Conservation (phyloP, 495 filamentous ascomycete genomes). For the Aeminium ludgeri region DNA sequence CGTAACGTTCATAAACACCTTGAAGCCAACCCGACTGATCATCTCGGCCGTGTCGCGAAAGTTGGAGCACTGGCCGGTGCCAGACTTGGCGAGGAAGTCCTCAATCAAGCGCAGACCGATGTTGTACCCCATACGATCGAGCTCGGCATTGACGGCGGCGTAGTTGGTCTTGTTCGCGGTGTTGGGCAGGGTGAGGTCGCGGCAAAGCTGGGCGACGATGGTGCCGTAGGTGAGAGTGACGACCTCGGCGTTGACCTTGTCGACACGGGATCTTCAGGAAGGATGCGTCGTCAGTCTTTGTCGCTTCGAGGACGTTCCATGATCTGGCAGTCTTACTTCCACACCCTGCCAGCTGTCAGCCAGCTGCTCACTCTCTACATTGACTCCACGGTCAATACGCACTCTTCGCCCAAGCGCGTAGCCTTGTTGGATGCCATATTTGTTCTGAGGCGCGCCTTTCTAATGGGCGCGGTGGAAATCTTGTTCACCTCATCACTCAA, state of each 20-base stretch:
- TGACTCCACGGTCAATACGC: conserved; percentile 25
- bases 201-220: conserved; percentile 89
- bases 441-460: not conserved
- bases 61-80: conserved; percentile 73
- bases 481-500: not conserved
- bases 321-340: conserved; percentile 59
- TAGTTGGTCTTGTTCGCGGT: conserved; percentile 84
- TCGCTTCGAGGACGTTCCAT: not conserved
- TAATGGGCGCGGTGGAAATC: not conserved
- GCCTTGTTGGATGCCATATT: conserved; percentile 74
- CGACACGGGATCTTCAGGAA: conserved; percentile 40
- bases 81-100: conserved; percentile 91
- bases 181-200: conserved; percentile 86
- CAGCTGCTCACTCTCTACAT: not conserved
- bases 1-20: conserved; percentile 97
- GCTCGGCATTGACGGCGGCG: conserved; percentile 82
- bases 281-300: conserved; percentile 3
- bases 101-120: conserved; percentile 93
- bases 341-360: conserved; percentile 46
- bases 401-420: conserved; percentile 94
- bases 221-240: conserved; percentile 96
- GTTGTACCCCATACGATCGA: conserved; percentile 98
- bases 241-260: conserved; percentile 77
- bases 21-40: conserved; percentile 95
- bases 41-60: conserved; percentile 93